Evolutionary conservation across 371 early-diverging fungal genomes (phyloP), one percentile per base, ranked within the genome.

Genomic region (Rhizopus delemar): DNA sequence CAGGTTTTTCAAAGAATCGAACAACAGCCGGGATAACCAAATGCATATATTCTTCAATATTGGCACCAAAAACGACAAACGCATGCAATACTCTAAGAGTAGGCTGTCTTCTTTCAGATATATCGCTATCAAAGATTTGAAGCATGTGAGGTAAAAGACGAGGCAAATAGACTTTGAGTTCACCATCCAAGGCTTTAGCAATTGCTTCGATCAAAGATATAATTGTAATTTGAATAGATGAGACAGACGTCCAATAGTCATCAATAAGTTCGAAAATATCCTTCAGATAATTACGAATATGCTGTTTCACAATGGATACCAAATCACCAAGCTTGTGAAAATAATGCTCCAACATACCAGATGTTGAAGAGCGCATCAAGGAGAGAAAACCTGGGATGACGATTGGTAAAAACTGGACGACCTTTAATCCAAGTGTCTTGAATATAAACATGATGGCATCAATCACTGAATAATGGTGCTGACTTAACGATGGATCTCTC

Each of bases 361-460:
- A 59, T 0, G 89, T 89, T 52, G 91, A 90, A 0, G 86, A 77
- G 29, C 90, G 80, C 89, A 94, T 93, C 69, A 93, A 82, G 2
- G 73, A 74, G 28, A 90, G 63, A 41, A 85, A 90, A 1, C 84
- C 83, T 8, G 89, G 88, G 53, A 88, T 85, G 46, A 90, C 85
- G 59, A 74, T 51, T 6, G 96, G 92, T 41, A 96, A 82, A 50
- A 95, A 89, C 3, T 90, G 90, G 11, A 91, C 85, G 53, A 91
- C 87, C 39, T 84, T 88, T 4, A 94, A 81, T 3, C 95, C 93
- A 16, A 95, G 77, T 0, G 95, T 91, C 51, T 92, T 90, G 78
- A 97, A 97, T 43, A 97, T 94, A 53, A 89, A 88, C 86, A 96
- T 90, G 60, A 97, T 87, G 22, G 97, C 97, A 63, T 94, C 91